These are phyloP conservation scores for Fusarium lateritium DNA, from an alignment of 2,329 filamentous ascomycete genomes.

Conservation along the genomic window DNA sequence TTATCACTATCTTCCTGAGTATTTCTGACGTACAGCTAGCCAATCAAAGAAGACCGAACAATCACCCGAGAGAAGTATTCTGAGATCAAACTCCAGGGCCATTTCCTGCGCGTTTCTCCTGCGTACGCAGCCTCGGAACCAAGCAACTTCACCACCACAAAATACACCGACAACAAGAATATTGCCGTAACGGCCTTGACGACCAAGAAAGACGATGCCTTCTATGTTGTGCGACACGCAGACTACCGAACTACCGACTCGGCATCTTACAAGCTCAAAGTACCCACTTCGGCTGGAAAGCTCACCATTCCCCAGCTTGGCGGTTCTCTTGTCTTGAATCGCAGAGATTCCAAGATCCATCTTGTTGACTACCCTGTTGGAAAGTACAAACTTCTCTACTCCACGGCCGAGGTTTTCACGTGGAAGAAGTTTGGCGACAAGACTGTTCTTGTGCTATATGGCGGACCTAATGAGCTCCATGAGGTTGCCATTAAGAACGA, in stretches of 20 bases:
- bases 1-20: rapidly evolving
- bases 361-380: conserved; percentile 77
- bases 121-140: conserved; percentile 75
- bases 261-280: conserved; percentile 73
- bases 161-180: conserved; percentile 65
- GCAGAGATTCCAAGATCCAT: conserved; percentile 77
- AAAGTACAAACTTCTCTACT: conserved; percentile 73
- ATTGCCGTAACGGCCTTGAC: conserved; percentile 74
- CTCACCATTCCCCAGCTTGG: conserved; percentile 72
- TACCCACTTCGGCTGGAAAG: conserved; percentile 68
- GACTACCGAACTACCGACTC: conserved; percentile 72
- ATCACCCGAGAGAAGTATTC: conserved; percentile 83
- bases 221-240: conserved; percentile 77
- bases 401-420: conserved; percentile 78
- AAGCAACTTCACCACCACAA: conserved; percentile 63
- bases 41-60: conserved; percentile 77
- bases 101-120: conserved; percentile 81
- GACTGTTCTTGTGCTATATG: conserved; percentile 75
- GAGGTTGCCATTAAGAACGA: conserved; percentile 68
- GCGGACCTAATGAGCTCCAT: conserved; percentile 72
- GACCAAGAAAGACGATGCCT: conserved; percentile 65
- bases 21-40: background rate
- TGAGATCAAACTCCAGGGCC: conserved; percentile 82
- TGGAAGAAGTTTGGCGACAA: conserved; percentile 75
- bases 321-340: conserved; percentile 69